A percentile compares a stretch with the other conserved stretches of the same genome.
These are phyloP conservation scores for Botrytis medusae DNA, from an alignment of 2,329 filamentous ascomycete species.

Conservation along the genomic window DNA sequence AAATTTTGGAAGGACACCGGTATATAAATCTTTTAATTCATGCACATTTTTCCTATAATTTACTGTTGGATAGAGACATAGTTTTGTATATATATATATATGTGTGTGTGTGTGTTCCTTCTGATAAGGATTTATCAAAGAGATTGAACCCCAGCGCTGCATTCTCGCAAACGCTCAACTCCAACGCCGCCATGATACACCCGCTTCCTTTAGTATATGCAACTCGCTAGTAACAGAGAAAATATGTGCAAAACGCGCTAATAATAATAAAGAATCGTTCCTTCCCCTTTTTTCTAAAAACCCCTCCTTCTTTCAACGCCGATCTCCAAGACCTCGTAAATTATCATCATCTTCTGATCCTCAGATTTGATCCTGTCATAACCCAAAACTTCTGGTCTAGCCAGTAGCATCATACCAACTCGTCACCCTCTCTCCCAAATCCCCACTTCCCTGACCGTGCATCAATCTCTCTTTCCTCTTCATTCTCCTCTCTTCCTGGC, in stretches of 20 bases:
- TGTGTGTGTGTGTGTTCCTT: no score
- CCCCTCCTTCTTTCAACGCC: background rate
- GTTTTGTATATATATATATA: background rate
- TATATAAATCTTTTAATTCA: background rate
- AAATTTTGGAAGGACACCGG: background rate
- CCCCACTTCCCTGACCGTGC: background rate
- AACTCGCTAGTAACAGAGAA: background rate
- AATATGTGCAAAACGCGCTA: background rate
- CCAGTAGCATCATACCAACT: conserved; percentile 17
- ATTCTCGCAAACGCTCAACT: conserved; percentile 1
- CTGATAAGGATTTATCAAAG: background rate
- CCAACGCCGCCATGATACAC: background rate
- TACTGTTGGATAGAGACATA: background rate
- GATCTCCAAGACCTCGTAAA: background rate
- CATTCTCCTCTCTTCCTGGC: background rate
- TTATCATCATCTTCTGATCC: no score
- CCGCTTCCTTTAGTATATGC: background rate
- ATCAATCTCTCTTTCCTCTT: background rate
- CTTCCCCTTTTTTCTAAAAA: background rate
- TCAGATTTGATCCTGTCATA: background rate
- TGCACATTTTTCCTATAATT: background rate
- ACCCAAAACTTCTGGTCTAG: background rate
- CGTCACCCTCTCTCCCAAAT: background rate
- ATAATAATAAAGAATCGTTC: background rate
- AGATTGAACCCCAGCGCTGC: conserved; percentile 4